These are phyloP conservation scores for Diaporthe citrichinensis DNA, from an alignment of 2,329 filamentous ascomycete genomes.

Conservation along the genomic window DNA sequence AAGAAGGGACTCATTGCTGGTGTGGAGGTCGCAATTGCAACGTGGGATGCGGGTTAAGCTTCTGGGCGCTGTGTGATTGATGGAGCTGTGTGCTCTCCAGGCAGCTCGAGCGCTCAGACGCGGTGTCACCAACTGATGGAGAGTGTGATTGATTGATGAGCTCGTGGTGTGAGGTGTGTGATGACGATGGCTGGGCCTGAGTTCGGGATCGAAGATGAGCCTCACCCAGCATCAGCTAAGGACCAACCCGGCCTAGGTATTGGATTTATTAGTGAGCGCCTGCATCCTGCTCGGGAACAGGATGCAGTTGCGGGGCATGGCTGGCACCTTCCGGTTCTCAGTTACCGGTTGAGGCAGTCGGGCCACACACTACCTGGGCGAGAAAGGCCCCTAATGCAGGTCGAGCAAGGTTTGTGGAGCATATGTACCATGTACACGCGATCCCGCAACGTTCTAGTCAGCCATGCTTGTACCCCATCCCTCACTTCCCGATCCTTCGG, in stretches of 20 bases:
- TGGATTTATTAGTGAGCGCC: slow-evolving; percentile 18
- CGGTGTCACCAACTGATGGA: background rate
- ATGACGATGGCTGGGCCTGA: slow-evolving; percentile 17
- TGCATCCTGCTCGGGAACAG: slow-evolving; percentile 22
- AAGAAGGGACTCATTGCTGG: slow-evolving; percentile 41
- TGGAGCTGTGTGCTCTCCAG: background rate
- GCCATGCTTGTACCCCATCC: background rate
- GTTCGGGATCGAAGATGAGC: slow-evolving; percentile 15
- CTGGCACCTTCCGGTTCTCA: slow-evolving; percentile 27
- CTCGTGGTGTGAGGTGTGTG: background rate
- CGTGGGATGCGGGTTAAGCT: background rate
- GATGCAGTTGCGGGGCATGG: slow-evolving; percentile 19
- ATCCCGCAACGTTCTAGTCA: background rate
- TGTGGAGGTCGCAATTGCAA: background rate
- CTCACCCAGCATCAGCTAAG: slow-evolving; percentile 13
- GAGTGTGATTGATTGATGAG: background rate
- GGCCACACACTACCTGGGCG: background rate
- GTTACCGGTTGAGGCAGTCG: slow-evolving; percentile 24
- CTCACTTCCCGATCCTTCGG: background rate
- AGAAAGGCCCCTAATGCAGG: background rate
- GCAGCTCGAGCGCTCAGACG: slow-evolving; percentile 5
- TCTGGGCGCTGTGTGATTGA: slow-evolving; percentile 6
- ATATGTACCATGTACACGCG: background rate
- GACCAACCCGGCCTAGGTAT: background rate
- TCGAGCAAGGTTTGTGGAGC: slow-evolving; percentile 22